phyloP scores from a whole-genome alignment of 2,329 filamentous ascomycete genomes.

The Neonectria hederae region DNA sequence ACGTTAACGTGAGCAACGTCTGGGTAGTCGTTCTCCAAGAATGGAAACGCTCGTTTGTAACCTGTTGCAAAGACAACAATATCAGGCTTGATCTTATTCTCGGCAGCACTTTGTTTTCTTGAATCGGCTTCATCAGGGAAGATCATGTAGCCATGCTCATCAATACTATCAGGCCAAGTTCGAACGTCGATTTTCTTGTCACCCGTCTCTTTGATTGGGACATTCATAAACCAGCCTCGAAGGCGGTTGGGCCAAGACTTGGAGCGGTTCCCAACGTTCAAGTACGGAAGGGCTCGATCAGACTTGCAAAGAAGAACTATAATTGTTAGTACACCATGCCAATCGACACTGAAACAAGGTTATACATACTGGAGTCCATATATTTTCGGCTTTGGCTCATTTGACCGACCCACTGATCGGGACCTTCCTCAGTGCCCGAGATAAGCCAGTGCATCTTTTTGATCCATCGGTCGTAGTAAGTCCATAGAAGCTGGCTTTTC shows the following conservation, averaged over 20 bases:
- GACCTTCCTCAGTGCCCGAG: constrained; percentile 56
- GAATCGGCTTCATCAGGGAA: constrained; percentile 46
- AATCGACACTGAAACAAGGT: not conserved
- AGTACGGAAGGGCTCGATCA: constrained; percentile 54
- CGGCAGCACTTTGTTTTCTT: constrained; percentile 43
- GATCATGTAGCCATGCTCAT: constrained; percentile 48
- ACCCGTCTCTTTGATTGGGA: constrained; percentile 50
- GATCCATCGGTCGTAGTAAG: constrained; percentile 57
- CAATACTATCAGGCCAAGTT: constrained; percentile 54
- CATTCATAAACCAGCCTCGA: constrained; percentile 51
- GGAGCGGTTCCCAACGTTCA: constrained; percentile 50
- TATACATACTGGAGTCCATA: constrained; percentile 46
- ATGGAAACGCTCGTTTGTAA: constrained; percentile 54
- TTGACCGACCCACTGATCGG: constrained; percentile 59
- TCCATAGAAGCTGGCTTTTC: constrained; percentile 54
- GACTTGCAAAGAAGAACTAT: constrained; percentile 58
- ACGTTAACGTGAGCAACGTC: constrained; percentile 59
- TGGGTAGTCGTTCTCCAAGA: constrained; percentile 52
- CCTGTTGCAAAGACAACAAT: constrained; percentile 59
- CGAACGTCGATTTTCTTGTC: constrained; percentile 55
- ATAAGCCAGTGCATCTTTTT: constrained; percentile 54
- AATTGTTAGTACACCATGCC: not conserved
- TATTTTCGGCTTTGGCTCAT: constrained; percentile 51
- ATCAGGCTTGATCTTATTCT: constrained; percentile 50
- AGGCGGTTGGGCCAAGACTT: constrained; percentile 46